Base-by-base conservation (phyloP, 1,284 basidiomycete genomes). In the Pterulicium gracile region DNA sequence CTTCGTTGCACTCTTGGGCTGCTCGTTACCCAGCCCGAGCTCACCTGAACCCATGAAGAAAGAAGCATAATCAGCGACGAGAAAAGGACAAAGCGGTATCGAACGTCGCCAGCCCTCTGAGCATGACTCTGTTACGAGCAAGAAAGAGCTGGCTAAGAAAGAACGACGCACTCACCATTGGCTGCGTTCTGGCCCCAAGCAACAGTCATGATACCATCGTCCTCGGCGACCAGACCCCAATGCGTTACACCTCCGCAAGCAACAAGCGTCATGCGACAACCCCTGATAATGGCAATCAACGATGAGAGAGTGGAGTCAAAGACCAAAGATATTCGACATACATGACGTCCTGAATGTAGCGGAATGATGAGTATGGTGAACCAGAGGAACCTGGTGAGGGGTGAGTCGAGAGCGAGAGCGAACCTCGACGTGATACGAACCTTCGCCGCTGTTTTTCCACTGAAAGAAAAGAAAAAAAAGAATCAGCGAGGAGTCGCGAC, bases 361-460 rank as follows among this genome's bases (percentile, higher is more conserved):
- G 77, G 68, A 92, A 89, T 1, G 77, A 74, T 1, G 88, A 89
- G 61, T 83, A 91, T 0, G 88, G 88, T 24, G 86, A 82, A 12
- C 87, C 87, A 10, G 74, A 75, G 4, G 86, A 90, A 13, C 85
- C 82, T 86, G 47, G 23, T 10, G 42, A 47, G 46, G 45, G 13
- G 47, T 35, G 45, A 39, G 36, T 18, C 15, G 7, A 10, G 15
- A 7, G 50, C 53, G 46, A 21, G 23, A 47, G 15, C 24, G 24
- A 43, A 3, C 32, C 20, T 46, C 20, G 23, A 42, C 17, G 27
- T 24, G 15, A 43, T 21, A 43, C 66, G 55, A 46, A 75, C 92
- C 93, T 62, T 95, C 92, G 13, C 93, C 94, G 1, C 87, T 88
- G 49, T 81, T 85, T 64, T 95, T 96, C 88, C 89, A 96, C 78